Percentiles rank a stretch among this genome's conserved stretches.
Evolutionary conservation across 257 asterid species (phyloP).

Genomic region (Fraxinus cuspidata): DNA sequence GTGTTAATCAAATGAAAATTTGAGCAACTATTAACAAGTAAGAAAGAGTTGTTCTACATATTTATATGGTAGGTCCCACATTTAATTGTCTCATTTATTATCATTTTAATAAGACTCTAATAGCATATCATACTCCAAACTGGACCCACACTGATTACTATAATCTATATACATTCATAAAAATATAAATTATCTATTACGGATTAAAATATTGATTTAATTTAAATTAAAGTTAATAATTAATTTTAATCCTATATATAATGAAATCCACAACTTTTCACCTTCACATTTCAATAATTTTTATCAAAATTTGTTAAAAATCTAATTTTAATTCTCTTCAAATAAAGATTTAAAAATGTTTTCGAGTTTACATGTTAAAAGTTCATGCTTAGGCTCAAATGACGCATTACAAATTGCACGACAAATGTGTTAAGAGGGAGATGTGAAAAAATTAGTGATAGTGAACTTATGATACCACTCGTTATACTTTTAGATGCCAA

Average conservation of each 20-base stretch:
- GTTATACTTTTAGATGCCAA: too few species aligned
- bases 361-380: not conserved
- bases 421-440: not conserved
- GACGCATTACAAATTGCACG: not conserved
- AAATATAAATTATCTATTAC: too few species aligned
- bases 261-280: too few species aligned
- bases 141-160: not conserved
- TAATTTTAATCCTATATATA: too few species aligned
- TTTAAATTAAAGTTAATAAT: too few species aligned
- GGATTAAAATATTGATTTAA: too few species aligned
- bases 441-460: not conserved
- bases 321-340: too few species aligned
- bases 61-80: slow-evolving; percentile 3
- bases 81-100: not conserved
- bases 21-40: too few species aligned
- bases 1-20: not conserved
- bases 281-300: too few species aligned
- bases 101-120: not conserved
- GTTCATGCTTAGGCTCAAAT: not conserved
- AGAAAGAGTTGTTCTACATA: too few species aligned
- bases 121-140: not conserved
- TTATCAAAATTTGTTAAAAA: too few species aligned
- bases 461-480: not conserved
- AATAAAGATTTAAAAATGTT: too few species aligned
- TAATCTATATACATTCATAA: not conserved